phyloP scores from a whole-genome alignment of 805 yeast genomes.

The Saturnispora galanensis region DNA sequence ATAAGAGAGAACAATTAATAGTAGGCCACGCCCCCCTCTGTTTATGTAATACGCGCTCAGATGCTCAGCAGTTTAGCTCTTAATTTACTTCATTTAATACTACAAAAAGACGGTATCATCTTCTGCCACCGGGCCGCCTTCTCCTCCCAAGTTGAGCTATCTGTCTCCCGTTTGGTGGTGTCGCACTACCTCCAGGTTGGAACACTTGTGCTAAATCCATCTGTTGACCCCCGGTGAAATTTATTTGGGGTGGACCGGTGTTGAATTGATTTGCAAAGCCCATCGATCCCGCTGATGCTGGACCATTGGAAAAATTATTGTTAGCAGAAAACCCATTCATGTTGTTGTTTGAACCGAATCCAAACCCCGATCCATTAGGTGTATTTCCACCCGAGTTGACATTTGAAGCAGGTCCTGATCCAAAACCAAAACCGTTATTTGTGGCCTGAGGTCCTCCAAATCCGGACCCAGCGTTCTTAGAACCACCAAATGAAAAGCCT shows the following conservation, averaged over 20 bases:
- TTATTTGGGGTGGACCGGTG: conserved; percentile 21
- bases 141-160: conserved; percentile 2
- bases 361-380: conserved; percentile 4
- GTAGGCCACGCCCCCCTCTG: neutral
- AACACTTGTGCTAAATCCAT: conserved; percentile 3
- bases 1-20: too few species aligned
- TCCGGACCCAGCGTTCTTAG: neutral
- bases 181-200: neutral
- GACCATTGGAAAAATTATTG: neutral
- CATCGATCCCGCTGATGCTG: neutral
- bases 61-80: neutral
- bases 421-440: conserved; percentile 5
- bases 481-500: neutral
- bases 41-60: conserved; percentile 2
- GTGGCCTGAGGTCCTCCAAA: neutral
- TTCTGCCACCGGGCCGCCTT: neutral
- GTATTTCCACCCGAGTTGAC: conserved; percentile 1
- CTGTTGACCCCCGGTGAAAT: conserved; percentile 21
- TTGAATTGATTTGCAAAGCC: too few species aligned
- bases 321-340: neutral
- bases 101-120: neutral
- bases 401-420: conserved; percentile 5
- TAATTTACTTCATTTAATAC: neutral
- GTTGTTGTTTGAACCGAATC: neutral
- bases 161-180: conserved; percentile 2